A percentile compares a stretch with the other conserved stretches of the same genome.
Conservation (phyloP, 805 yeast species). For the Candida montana region DNA sequence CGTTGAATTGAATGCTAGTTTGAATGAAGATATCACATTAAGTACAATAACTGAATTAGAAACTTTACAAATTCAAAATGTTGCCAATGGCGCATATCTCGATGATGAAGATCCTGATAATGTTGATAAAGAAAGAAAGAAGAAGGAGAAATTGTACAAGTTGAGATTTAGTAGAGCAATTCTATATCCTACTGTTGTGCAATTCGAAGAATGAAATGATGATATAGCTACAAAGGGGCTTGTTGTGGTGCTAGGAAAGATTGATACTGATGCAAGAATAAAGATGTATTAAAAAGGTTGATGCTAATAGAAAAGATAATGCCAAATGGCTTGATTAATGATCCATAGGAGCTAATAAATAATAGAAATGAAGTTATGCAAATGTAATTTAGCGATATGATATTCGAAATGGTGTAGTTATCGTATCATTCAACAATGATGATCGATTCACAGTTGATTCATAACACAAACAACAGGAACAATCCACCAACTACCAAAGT, state of each 20-base stretch:
- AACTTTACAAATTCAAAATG: not conserved
- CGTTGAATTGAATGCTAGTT: not conserved
- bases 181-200: not conserved
- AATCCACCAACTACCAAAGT: conserved; percentile 4
- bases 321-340: too few species aligned
- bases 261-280: not conserved
- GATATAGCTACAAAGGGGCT: too few species aligned
- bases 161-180: conserved; percentile 4
- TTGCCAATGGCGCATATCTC: not conserved
- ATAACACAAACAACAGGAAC: not conserved
- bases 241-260: not conserved
- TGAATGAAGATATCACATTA: not conserved
- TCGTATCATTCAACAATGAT: too few species aligned
- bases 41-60: conserved; percentile 4
- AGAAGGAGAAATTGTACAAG: not conserved
- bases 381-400: too few species aligned
- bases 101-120: not conserved
- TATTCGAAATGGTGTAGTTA: too few species aligned
- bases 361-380: too few species aligned
- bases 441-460: too few species aligned
- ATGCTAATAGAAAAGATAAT: too few species aligned
- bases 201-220: not conserved
- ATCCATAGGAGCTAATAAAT: not conserved
- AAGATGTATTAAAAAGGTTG: not conserved
- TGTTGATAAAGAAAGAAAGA: too few species aligned